A percentile compares a stretch with the other conserved stretches of the same genome.
Evolutionary conservation across 2,329 filamentous ascomycete genomes (phyloP).

Genomic region (Fusarium burgessii): DNA sequence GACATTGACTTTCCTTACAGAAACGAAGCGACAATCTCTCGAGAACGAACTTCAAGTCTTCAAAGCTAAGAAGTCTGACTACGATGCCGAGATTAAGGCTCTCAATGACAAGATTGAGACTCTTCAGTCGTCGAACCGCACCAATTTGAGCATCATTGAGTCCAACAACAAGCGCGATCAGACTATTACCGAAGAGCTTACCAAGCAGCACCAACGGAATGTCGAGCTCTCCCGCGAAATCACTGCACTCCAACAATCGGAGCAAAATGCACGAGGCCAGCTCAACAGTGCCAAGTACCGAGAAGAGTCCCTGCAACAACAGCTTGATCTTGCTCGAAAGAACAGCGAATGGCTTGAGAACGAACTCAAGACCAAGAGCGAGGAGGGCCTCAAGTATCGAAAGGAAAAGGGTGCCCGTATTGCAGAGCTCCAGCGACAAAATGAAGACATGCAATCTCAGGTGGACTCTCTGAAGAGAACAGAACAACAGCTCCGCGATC

Average conservation of each 20-base stretch:
- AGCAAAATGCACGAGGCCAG: constrained; percentile 84
- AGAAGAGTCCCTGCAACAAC: constrained; percentile 89
- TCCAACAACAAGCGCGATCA: constrained; percentile 90
- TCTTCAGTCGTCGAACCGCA: constrained; percentile 91
- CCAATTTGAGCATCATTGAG: constrained; percentile 89
- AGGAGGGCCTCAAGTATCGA: constrained; percentile 88
- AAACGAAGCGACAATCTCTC: constrained; percentile 78
- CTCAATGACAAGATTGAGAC: constrained; percentile 86
- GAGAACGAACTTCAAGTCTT: constrained; percentile 85
- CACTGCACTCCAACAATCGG: constrained; percentile 81
- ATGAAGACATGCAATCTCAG: constrained; percentile 84
- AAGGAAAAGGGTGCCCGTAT: constrained; percentile 95
- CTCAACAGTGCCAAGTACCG: constrained; percentile 87
- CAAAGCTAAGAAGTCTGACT: constrained; percentile 79
- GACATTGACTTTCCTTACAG: constrained; percentile 58
- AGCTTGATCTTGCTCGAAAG: constrained; percentile 87
- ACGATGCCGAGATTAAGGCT: constrained; percentile 79
- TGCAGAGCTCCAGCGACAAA: constrained; percentile 85
- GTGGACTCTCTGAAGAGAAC: constrained; percentile 82
- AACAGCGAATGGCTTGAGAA: constrained; percentile 94
- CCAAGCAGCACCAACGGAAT: constrained; percentile 89
- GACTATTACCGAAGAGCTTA: constrained; percentile 85
- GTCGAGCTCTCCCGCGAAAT: constrained; percentile 86
- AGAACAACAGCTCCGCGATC: constrained; percentile 82
- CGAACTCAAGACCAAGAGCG: constrained; percentile 89